phyloP scores from a whole-genome alignment of 257 asterid genomes.

The Rehmannia glutinosa region DNA sequence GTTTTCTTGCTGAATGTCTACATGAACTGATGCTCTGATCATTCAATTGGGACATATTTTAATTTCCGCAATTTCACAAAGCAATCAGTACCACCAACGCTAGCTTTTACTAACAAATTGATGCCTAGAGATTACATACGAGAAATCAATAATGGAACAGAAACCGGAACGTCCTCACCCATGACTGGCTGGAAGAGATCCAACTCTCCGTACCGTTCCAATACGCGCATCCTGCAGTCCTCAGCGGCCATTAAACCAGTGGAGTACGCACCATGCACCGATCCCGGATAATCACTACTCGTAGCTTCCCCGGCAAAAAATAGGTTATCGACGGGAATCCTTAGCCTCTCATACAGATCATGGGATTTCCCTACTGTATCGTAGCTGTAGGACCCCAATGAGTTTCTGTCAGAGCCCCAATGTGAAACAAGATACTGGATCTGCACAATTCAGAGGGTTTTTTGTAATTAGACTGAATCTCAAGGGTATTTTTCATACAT shows the following conservation, averaged over 20 bases:
- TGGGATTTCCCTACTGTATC: constrained; percentile 77
- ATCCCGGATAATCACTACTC: constrained; percentile 73
- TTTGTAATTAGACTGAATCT: not conserved
- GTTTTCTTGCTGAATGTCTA: not conserved
- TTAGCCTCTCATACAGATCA: constrained; percentile 69
- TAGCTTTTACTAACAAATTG: not conserved
- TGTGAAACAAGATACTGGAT: constrained; percentile 77
- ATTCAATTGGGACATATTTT: constrained; percentile 37
- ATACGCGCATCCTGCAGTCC: constrained; percentile 88
- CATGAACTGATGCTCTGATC: constrained; percentile 47
- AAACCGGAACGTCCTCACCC: constrained; percentile 60
- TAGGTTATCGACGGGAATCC: constrained; percentile 79
- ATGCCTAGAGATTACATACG: constrained; percentile 39
- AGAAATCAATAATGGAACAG: constrained; percentile 67
- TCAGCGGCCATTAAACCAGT: constrained; percentile 94
- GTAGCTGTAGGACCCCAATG: constrained; percentile 86
- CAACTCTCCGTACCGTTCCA: constrained; percentile 78
- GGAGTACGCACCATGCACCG: constrained; percentile 86
- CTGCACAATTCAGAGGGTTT: constrained; percentile 47
- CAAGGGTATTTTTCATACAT: no score
- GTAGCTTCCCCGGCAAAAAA: constrained; percentile 96
- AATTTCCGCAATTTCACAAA: constrained; percentile 41
- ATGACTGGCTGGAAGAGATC: constrained; percentile 70
- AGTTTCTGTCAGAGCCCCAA: constrained; percentile 74
- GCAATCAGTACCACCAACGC: constrained; percentile 29